These are phyloP conservation scores for Eucalyptus regnans DNA, from an alignment of 345 rosid species.

Conservation along the genomic window DNA sequence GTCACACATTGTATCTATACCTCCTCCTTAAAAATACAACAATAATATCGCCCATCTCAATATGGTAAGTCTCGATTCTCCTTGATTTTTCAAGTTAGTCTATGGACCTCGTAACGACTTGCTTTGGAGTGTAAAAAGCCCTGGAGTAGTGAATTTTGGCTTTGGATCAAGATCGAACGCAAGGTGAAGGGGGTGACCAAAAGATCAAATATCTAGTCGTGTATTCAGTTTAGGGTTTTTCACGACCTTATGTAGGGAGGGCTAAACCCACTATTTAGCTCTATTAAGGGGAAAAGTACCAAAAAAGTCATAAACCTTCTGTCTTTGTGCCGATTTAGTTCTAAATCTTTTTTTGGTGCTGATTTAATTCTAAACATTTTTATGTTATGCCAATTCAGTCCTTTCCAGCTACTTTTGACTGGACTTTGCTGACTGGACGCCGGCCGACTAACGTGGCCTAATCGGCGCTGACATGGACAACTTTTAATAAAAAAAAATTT, in stretches of 20 bases:
- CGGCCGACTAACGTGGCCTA: too few species aligned
- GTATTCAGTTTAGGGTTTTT: neutral
- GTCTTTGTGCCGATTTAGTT: too few species aligned
- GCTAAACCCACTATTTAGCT: neutral
- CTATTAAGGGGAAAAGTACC: neutral
- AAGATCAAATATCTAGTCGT: neutral
- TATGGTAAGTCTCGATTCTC: neutral
- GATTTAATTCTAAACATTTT: too few species aligned
- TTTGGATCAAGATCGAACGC: neutral
- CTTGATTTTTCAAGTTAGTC: neutral
- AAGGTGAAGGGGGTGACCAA: neutral
- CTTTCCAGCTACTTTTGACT: too few species aligned
- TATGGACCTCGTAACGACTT: neutral
- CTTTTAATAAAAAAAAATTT: too few species aligned
- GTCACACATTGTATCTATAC: neutral
- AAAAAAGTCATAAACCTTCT: too few species aligned
- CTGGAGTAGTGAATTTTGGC: neutral
- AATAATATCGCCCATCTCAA: neutral
- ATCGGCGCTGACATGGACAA: too few species aligned
- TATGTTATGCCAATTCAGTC: too few species aligned
- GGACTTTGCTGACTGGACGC: too few species aligned
- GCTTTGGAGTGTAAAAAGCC: neutral
- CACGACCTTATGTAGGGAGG: neutral
- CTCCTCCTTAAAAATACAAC: neutral
- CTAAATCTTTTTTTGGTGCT: too few species aligned